These are phyloP conservation scores for Penicillium bialowiezense DNA, from an alignment of 495 filamentous ascomycete species.

Conservation along the genomic window DNA sequence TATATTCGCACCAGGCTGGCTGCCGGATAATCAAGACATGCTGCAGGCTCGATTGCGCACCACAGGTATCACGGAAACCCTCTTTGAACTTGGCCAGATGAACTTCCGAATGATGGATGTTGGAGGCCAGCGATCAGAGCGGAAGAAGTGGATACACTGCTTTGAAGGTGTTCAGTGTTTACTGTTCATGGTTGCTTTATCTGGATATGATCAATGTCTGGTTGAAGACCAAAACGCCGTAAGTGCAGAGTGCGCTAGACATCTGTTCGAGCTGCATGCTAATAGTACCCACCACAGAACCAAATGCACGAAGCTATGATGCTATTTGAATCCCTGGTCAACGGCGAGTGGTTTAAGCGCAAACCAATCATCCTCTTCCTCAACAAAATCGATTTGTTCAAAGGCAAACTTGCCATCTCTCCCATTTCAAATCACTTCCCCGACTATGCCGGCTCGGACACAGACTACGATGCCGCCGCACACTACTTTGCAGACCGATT, in stretches of 20 bases:
- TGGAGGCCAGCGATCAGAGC: constrained; percentile 92
- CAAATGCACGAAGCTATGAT: constrained; percentile 99
- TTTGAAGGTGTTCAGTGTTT: constrained; percentile 96
- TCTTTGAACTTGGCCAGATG: constrained; percentile 91
- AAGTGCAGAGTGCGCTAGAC: constrained; percentile 34
- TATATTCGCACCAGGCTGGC: constrained; percentile 79
- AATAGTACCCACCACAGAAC: constrained; percentile 72
- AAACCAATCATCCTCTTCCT: constrained; percentile 96
- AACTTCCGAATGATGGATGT: constrained; percentile 99
- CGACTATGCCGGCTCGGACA: constrained; percentile 68
- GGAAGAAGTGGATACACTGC: constrained; percentile 99
- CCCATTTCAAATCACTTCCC: constrained; percentile 90
- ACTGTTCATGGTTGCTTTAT: constrained; percentile 92
- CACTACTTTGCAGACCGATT: constrained; percentile 92
- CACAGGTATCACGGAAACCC: constrained; percentile 94
- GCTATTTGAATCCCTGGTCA: constrained; percentile 96
- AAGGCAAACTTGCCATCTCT: constrained; percentile 75
- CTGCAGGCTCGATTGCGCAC: constrained; percentile 88
- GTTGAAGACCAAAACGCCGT: constrained; percentile 98
- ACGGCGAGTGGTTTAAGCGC: constrained; percentile 95
- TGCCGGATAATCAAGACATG: constrained; percentile 96
- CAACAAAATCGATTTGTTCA: constrained; percentile 99
- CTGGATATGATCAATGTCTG: constrained; percentile 94
- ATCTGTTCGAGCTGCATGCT: no score
- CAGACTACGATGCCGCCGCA: constrained; percentile 59